Evolutionary conservation across 2,329 filamentous ascomycete species (phyloP).

Genomic region (Microsporum ferrugineum): DNA sequence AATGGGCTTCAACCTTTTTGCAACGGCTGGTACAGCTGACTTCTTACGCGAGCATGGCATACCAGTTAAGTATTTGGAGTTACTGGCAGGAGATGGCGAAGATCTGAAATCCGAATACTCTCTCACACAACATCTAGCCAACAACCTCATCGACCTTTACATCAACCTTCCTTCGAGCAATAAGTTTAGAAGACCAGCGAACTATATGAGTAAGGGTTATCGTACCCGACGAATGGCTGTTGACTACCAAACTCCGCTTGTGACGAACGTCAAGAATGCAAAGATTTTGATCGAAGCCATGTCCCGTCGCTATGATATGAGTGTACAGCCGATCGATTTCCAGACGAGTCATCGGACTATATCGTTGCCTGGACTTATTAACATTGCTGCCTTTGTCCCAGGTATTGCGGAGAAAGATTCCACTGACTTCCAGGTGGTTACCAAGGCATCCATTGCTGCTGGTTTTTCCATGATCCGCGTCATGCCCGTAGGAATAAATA

Average conservation of each 20-base stretch:
- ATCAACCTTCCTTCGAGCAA: constrained; percentile 99
- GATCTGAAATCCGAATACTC: constrained; percentile 94
- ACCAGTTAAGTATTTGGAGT: constrained; percentile 84
- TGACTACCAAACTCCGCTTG: constrained; percentile 90
- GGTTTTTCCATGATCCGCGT: constrained; percentile 73
- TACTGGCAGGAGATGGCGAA: constrained; percentile 64
- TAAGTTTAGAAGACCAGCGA: constrained; percentile 88
- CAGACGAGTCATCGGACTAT: constrained; percentile 77
- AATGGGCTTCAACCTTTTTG: constrained; percentile 90
- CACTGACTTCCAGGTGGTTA: constrained; percentile 57
- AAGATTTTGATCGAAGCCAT: constrained; percentile 95
- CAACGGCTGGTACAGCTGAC: constrained; percentile 90
- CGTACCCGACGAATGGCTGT: constrained; percentile 95
- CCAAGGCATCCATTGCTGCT: constrained; percentile 59
- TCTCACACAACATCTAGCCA: constrained; percentile 87
- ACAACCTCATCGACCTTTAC: constrained; percentile 96
- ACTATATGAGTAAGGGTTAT: constrained; percentile 98
- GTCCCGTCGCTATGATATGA: constrained; percentile 73
- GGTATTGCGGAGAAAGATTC: constrained; percentile 55
- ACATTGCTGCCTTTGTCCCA: constrained; percentile 69
- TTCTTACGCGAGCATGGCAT: constrained; percentile 90
- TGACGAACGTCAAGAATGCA: constrained; percentile 98
- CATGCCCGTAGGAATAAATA: constrained; percentile 63
- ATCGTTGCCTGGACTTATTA: constrained; percentile 62
- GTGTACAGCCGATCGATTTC: constrained; percentile 73